Base-by-base conservation (phyloP, 2,329 filamentous ascomycete species). In the Cordyceps militaris region DNA sequence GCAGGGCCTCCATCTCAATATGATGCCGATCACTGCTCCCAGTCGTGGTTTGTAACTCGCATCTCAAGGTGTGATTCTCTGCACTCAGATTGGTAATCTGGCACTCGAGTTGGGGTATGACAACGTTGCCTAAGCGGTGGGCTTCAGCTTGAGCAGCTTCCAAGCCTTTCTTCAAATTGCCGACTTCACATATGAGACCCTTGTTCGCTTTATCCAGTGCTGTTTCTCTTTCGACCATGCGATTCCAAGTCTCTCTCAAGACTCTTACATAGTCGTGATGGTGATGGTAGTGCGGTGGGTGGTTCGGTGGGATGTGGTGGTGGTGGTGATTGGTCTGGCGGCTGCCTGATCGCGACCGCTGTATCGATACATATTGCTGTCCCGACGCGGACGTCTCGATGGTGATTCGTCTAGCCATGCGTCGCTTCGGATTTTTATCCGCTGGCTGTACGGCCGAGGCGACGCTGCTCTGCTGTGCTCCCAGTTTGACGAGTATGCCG, bases 61-160 rank as follows among this genome's bases (percentile, higher is more conserved):
- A 69, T 13, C 74, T 70, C 5, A 79, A 68, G 8, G 68, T 65
- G 16, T 68, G 65, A 61, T 77, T 77, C 32, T 77, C 73, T 16
- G 67, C 67, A 3, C 64, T 61, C 4, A 78, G 70, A 10, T 65
- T 61, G 34, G 63, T 65, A 55, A 75, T 66, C 58, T 74, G 69
- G n/a, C 64, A 65, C 59, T 73, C 67, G 1, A 77, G 69, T 42
- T 72, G 64, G 1, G 71, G 70, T 6, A 74, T 62, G 58, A 70
- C 66, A 59, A 66, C 64, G 24, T 67, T 64, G 26, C 62, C 58
- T 5, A 73, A 64, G 24, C 69, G 67, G 36, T 71, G 68, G 26
- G 66, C 64, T 34, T 76, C 74, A 28, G 66, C 64, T 47, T 75
- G 67, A 23, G 70, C 66, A 4, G 64, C 62, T 16, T 70, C 65